Base-by-base conservation (phyloP, 1,284 basidiomycete species). In the Mycena sp. region DNA sequence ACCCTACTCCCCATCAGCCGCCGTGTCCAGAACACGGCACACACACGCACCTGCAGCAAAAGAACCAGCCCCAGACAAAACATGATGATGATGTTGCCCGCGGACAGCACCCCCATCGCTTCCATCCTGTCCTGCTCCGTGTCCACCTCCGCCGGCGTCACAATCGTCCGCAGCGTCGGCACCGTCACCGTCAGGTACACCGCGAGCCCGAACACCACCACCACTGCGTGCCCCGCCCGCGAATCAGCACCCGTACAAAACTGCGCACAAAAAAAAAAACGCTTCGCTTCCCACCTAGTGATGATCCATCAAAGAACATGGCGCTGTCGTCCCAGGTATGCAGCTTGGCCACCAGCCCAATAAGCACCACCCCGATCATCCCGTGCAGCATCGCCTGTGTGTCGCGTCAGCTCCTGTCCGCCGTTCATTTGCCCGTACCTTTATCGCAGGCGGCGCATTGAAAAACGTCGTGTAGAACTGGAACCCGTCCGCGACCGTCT, bases 271-370 rank as follows among this genome's bases (percentile, higher is more conserved):
- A 69, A 44, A 72, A 67, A 32, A 61, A 37, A 30, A 30, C 58
- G 26, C 58, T 40, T 44, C 45, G 17, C 48, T 44, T 28, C 49
- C 43, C 26, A 73, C 83, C 71, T 69, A 95, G 94, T 92, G 64
- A 96, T 28, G 90, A 88, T 38, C 95, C 95, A 76, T 96, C 95
- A 74, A 97, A 97, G 81, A 93, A 95, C 80, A 95, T 86, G 16
- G 95, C 95, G 70, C 91, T 93, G 72, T 96, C 94, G 74, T 89
- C 89, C 93, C 94, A 96, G 67, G 83, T 85, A 77, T 92, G 83
- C 64, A 96, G 81, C 77, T 96, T 96, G 58, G 86, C 83, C 16
- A 94, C 72, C 58, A 95, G 81, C 4, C 89, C 89, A 28, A 91
- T 69, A 45, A 96, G 74, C 17, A 93, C 92, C 9, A 95, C 81